Evolutionary conservation across 2,329 filamentous ascomycete species (phyloP).

Genomic region (Beauveria sp.): DNA sequence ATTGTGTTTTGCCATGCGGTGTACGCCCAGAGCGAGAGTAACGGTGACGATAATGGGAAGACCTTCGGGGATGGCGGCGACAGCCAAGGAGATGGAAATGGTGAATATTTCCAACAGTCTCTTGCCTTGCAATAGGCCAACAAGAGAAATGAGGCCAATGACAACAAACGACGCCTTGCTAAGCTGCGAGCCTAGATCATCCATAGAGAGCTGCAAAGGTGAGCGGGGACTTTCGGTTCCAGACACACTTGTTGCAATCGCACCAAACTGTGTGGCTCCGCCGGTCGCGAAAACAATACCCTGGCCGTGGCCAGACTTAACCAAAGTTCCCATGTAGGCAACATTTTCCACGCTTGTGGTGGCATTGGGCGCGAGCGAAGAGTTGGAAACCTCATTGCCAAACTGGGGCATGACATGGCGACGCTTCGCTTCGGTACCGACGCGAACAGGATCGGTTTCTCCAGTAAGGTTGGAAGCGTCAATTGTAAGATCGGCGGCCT

Average conservation of each 20-base stretch:
- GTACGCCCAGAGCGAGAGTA: slow-evolving; percentile 85
- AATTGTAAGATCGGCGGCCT: slow-evolving; percentile 81
- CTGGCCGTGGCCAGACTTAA: slow-evolving; percentile 90
- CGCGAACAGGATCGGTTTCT: slow-evolving; percentile 86
- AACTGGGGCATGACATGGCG: slow-evolving; percentile 18
- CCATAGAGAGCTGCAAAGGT: slow-evolving; percentile 92
- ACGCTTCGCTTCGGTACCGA: slow-evolving; percentile 56
- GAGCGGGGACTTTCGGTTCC: slow-evolving; percentile 94
- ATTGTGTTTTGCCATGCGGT: slow-evolving; percentile 91
- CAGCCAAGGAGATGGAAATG: slow-evolving; percentile 91
- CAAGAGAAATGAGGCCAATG: slow-evolving; percentile 84
- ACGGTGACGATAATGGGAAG: slow-evolving; percentile 98
- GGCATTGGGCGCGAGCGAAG: background rate
- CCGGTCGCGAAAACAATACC: slow-evolving; percentile 97
- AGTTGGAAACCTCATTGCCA: background rate
- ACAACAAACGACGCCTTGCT: slow-evolving; percentile 96
- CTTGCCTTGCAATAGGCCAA: slow-evolving; percentile 87
- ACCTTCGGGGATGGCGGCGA: slow-evolving; percentile 92
- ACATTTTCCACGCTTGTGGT: slow-evolving; percentile 68
- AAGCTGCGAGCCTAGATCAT: slow-evolving; percentile 89
- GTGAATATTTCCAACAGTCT: slow-evolving; percentile 90
- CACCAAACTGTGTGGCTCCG: slow-evolving; percentile 87
- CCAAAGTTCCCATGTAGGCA: slow-evolving; percentile 95
- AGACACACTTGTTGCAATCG: slow-evolving; percentile 87
- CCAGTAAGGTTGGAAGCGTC: slow-evolving; percentile 96